These are phyloP conservation scores for Grosmannia clavigera DNA, from an alignment of 2,329 filamentous ascomycete genomes.

Conservation along the genomic window DNA sequence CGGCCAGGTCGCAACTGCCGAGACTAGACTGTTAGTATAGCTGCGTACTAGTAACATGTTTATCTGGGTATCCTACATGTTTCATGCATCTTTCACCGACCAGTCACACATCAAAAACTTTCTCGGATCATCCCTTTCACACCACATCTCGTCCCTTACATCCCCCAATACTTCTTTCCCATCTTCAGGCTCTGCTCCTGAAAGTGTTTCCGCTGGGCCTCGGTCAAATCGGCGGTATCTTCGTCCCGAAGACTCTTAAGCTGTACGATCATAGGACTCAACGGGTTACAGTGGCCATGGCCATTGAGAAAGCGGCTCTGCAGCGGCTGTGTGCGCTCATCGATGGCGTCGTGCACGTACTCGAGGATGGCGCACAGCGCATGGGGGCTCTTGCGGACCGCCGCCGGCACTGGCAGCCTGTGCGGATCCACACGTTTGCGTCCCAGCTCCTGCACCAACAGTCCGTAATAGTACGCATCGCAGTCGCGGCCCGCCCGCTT, in stretches of 20 bases:
- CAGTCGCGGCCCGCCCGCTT: background rate
- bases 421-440: background rate
- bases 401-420: background rate
- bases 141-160: background rate
- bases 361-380: constrained; percentile 1
- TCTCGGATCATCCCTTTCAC: background rate
- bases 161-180: background rate
- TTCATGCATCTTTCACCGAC: no score
- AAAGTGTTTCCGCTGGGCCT: background rate
- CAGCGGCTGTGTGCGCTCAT: background rate
- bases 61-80: no score
- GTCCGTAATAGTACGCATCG: constrained; percentile 4
- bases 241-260: constrained; percentile 1
- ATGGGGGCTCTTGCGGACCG: constrained; percentile 2
- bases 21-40: no score
- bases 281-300: constrained; percentile 7
- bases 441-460: constrained; percentile 5
- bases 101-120: background rate
- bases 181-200: constrained; percentile 1
- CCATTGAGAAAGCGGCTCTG: background rate
- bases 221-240: background rate
- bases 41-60: no score
- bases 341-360: constrained; percentile 2
- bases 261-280: constrained; percentile 1
- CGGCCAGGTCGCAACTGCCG: no score